Evolutionary conservation across 2,329 filamentous ascomycete genomes (phyloP), one percentile per base, ranked within the genome.

Genomic region (Capronia coronata): DNA sequence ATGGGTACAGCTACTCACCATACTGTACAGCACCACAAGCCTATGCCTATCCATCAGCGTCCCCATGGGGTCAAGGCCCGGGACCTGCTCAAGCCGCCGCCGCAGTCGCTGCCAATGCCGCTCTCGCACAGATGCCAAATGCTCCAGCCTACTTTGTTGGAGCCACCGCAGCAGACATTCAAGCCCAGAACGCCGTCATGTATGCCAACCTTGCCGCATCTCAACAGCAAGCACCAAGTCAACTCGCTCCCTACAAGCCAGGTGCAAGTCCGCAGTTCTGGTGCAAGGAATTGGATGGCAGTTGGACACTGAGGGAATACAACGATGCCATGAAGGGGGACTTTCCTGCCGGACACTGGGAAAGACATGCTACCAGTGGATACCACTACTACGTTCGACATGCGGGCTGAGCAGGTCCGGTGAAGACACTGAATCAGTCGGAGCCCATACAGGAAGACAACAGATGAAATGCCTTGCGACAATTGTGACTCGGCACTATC

Each of bases 201-300:
- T 51, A 54, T 13, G 63, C 61, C 37, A 51, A 59, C 18, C 30
- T 54, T 14, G 43, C 52, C 29, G 49, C 51, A 25, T 16, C 34
- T 32, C 54, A 57, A 18, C 58, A 57, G 14, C 58, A 54, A 25
- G 51, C 59, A 21, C 61, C 61, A 30, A 57, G 57, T 21, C 58
- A 59, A 34, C 55, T 66, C 22, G 59, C 62, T 18, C 67, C 66
- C 1, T 64, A 63, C 51, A 61, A 62, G 47, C 58, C 64, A 2
- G 58, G 52, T 10, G 46, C 60, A 16, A 60, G 61, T 25, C 60
- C 63, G 40, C 59, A 64, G 37, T 67, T 62, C 48, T 69, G 63
- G 61, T 65, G 63, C 49, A 63, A 62, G 37, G 66, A 69, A 48
- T 38, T 64, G 19, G 63, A 68, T 54, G 64, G 64, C 10, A 57